Percentiles rank a stretch among this genome's conserved stretches.
Conservation (phyloP, 106 monocot species). For the Dioscorea dumetorum region DNA sequence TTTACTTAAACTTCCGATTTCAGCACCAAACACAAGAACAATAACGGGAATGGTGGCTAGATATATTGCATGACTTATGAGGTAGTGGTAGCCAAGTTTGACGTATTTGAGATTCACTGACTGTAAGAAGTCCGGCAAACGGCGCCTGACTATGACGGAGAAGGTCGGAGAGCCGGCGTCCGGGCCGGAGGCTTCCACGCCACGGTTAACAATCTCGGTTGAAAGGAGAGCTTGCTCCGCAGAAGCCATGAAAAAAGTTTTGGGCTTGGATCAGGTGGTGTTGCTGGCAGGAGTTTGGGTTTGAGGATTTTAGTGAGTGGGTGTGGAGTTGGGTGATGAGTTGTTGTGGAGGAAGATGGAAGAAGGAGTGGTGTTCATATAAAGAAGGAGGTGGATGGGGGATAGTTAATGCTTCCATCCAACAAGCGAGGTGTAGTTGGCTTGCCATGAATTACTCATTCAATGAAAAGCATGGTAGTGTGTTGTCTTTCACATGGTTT, state of each 20-base stretch:
- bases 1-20: constrained; percentile 72
- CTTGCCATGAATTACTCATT: constrained; percentile 10
- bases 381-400: constrained; percentile 6
- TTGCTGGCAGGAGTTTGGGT: neutral
- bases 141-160: constrained; percentile 71
- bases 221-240: constrained; percentile 65
- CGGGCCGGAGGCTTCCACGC: constrained; percentile 68
- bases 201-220: constrained; percentile 95
- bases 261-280: neutral
- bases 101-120: constrained; percentile 98
- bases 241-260: constrained; percentile 15
- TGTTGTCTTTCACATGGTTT: too few species aligned
- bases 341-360: neutral
- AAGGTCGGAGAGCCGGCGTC: constrained; percentile 87
- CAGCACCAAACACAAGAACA: constrained; percentile 66
- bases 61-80: constrained; percentile 83
- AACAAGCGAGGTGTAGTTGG: constrained; percentile 6
- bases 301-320: neutral
- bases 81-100: constrained; percentile 86
- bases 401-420: constrained; percentile 16
- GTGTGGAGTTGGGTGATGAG: neutral
- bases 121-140: constrained; percentile 92
- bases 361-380: neutral
- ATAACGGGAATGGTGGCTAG: constrained; percentile 73
- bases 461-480: neutral